A percentile compares a stretch with the other conserved stretches of the same genome.
Conservation (phyloP, 148 eudicot species). For the Nyssa sinensis region DNA sequence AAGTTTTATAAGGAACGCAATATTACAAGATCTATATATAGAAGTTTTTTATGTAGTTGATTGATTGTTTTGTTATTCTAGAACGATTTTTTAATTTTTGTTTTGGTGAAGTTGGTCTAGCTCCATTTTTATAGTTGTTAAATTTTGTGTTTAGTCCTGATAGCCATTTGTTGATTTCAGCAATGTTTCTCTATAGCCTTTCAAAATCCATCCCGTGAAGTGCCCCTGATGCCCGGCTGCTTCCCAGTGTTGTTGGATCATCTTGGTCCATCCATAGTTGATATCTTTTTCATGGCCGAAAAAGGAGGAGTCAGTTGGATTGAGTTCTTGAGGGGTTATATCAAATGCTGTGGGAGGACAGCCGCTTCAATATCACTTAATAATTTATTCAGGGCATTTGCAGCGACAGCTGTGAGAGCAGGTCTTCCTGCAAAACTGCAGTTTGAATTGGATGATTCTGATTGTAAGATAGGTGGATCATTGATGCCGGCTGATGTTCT, state of each 20-base stretch:
- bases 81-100: too few relatives aligned
- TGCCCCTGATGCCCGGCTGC: slow-evolving; percentile 26
- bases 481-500: slow-evolving; percentile 50
- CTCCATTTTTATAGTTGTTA: not conserved
- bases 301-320: slow-evolving; percentile 65
- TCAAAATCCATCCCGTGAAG: slow-evolving; percentile 44
- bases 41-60: too few relatives aligned
- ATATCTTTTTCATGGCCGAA: slow-evolving; percentile 48
- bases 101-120: not conserved
- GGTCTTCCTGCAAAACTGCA: slow-evolving; percentile 51
- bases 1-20: too few relatives aligned
- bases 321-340: slow-evolving; percentile 72
- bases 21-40: too few relatives aligned
- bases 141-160: not conserved
- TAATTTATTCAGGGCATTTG: slow-evolving; percentile 48
- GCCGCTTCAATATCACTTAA: slow-evolving; percentile 52
- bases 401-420: slow-evolving; percentile 50
- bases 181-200: slow-evolving; percentile 53
- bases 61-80: too few relatives aligned
- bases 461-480: slow-evolving; percentile 62
- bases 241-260: slow-evolving; percentile 43
- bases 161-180: slow-evolving; percentile 39
- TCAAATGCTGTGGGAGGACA: slow-evolving; percentile 56
- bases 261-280: slow-evolving; percentile 52
- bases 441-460: slow-evolving; percentile 53